Percentiles rank a stretch among this genome's conserved stretches.
phyloP scores from a whole-genome alignment of 768 basidiomycete genomes.

The Mycena alexandri region DNA sequence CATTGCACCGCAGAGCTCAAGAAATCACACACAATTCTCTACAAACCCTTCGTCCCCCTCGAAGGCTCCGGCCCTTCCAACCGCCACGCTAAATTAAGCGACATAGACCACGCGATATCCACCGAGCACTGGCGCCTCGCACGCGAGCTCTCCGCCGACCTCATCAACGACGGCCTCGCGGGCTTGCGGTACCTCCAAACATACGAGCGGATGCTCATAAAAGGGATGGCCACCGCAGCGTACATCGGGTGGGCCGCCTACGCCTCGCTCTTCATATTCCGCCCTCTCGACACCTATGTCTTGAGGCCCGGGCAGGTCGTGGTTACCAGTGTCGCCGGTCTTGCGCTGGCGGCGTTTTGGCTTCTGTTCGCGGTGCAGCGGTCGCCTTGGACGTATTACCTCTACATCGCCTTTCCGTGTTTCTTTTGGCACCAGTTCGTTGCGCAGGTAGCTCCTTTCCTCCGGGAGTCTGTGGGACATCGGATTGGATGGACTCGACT shows the following conservation, averaged over 20 bases:
- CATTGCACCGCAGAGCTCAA: conserved; percentile 65
- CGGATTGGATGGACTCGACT: conserved; percentile 30
- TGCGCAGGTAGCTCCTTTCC: conserved; percentile 41
- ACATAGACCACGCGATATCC: conserved; percentile 62
- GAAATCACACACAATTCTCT: conserved; percentile 66
- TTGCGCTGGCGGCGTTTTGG: conserved; percentile 56
- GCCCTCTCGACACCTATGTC: conserved; percentile 47
- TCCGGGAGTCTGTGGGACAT: conserved; percentile 27
- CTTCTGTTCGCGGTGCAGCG: conserved; percentile 69
- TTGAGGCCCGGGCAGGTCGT: conserved; percentile 5
- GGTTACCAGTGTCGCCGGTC: conserved; percentile 39
- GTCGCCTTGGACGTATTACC: conserved; percentile 79
- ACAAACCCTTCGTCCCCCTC: conserved; percentile 70
- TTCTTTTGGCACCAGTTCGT: conserved; percentile 81
- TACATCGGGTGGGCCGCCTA: conserved; percentile 87
- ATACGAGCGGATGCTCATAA: conserved; percentile 83
- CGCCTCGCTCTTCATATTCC: conserved; percentile 68
- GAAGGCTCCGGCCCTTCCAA: conserved; percentile 46
- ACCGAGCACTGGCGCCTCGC: conserved; percentile 61
- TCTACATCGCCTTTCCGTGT: conserved; percentile 80
- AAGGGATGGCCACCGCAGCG: conserved; percentile 74
- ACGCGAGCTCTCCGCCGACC: conserved; percentile 59
- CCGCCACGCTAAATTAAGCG: conserved; percentile 49
- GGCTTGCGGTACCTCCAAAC: conserved; percentile 87
- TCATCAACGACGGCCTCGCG: conserved; percentile 66